Conservation (phyloP, 2,329 filamentous ascomycete species). For the Claviceps sp. region DNA sequence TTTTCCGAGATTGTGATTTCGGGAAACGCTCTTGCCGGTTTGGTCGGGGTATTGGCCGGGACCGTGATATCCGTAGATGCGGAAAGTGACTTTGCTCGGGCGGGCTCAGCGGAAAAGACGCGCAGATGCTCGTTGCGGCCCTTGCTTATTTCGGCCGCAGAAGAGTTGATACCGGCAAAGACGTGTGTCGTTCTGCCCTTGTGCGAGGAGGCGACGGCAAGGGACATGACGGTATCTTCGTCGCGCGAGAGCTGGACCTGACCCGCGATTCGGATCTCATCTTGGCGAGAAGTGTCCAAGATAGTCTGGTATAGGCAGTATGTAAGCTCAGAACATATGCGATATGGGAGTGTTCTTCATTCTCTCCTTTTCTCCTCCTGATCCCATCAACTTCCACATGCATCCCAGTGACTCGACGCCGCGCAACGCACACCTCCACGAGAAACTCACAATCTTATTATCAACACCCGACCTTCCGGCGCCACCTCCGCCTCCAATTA, state of each 20-base stretch:
- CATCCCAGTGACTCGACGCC: background rate
- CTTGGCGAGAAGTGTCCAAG: conserved; percentile 54
- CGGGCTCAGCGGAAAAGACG: conserved; percentile 48
- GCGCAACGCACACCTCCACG: background rate
- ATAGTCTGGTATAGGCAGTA: conserved; percentile 39
- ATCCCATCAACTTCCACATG: background rate
- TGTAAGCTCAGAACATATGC: background rate
- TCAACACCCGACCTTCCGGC: conserved; percentile 67
- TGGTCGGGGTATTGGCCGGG: conserved; percentile 8
- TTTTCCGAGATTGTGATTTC: conserved; percentile 34
- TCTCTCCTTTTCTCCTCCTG: background rate
- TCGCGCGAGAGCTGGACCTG: conserved; percentile 69
- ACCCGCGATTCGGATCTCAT: conserved; percentile 49
- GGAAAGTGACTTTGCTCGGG: conserved; percentile 17
- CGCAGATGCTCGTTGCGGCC: conserved; percentile 78
- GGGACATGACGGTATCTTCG: conserved; percentile 79
- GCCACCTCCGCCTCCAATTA: conserved; percentile 82
- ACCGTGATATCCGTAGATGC: conserved; percentile 10
- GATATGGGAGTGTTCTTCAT: too few relatives aligned
- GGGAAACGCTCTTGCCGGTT: conserved; percentile 7
- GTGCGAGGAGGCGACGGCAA: conserved; percentile 56
- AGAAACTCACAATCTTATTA: conserved; percentile 65
- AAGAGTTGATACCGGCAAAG: conserved; percentile 77
- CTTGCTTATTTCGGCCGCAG: conserved; percentile 53
- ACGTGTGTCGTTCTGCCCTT: conserved; percentile 38